phyloP scores from a whole-genome alignment of 176 grass and related monocot genomes.

The Aegilops sharonensis region DNA sequence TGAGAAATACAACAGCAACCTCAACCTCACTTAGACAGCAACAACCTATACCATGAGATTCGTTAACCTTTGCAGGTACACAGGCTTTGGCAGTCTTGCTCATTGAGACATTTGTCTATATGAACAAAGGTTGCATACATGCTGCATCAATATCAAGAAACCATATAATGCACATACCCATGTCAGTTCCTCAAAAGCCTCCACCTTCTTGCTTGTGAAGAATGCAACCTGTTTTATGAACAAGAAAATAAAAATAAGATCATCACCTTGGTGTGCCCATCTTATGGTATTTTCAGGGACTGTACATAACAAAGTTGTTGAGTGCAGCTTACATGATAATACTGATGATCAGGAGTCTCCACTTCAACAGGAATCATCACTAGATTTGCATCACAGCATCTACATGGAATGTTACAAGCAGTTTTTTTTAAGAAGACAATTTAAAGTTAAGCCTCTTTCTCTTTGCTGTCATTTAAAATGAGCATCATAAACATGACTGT shows the following conservation, averaged over 20 bases:
- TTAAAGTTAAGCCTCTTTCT: not conserved
- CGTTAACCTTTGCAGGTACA: not conserved
- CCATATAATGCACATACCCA: slow-evolving; percentile 51
- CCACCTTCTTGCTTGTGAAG: slow-evolving; percentile 76
- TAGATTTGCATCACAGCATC: slow-evolving; percentile 73
- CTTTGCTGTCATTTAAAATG: not conserved
- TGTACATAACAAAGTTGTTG: not conserved
- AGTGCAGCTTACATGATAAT: slow-evolving; percentile 56
- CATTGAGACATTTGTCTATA: not conserved
- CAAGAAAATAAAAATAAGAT: not conserved
- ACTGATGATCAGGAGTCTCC: slow-evolving; percentile 67
- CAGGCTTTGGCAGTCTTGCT: not conserved
- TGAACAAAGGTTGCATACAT: not conserved
- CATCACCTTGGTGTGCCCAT: slow-evolving; percentile 12
- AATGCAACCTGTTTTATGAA: slow-evolving; percentile 60
- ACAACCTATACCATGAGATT: not conserved
- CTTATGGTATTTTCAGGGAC: not conserved
- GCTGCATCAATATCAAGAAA: slow-evolving; percentile 16
- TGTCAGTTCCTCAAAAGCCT: slow-evolving; percentile 83
- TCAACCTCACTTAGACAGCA: not conserved
- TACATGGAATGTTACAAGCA: slow-evolving; percentile 27
- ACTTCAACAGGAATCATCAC: slow-evolving; percentile 65
- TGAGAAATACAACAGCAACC: not conserved
- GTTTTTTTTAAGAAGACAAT: not conserved
- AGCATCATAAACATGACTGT: not conserved